Base-by-base conservation (phyloP, 345 rosid genomes). In the Clarkia xantiana region DNA sequence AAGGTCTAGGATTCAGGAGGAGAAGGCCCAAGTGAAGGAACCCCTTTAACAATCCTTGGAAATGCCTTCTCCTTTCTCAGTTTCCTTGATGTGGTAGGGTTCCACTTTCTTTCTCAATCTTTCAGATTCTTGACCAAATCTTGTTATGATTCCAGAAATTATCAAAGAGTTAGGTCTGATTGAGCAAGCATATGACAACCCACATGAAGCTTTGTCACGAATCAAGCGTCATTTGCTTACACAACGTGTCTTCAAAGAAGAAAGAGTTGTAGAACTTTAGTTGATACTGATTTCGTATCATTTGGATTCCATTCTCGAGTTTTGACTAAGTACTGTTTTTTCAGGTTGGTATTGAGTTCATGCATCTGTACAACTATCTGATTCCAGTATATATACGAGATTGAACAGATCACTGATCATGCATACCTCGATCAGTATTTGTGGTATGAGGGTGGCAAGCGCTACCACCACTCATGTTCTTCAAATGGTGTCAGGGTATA, bases 371-470 rank as follows among this genome's bases (percentile, higher is more conserved):
- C 61, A 93, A 95, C 71, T 73, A 84, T 68, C 58, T 93, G 80
- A 93, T 93, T 82, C 99, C 99, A 42, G 99, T 93, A 12, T 93
- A 93, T 69, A n/a, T n/a, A n/a, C n/a, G 99, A 93, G 64, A 93
- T 93, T 62, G 99, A 93, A 71, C 99, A 87, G 52, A 84, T 93
- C 23, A 93, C 99, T 9, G 99, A n/a, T n/a, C n/a, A 93, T 74
- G 99, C 99, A 15, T 93, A 93, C 67, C 95, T 93, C 66, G 99
- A 93, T 57, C 99, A 93, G 49, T 93, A 93, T 68, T 71, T 93
- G 71, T 93, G 99, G 99, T 93, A 87, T 55, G 99, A 93, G 71
- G 99, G 96, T 22, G 99, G 87, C 64, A 93, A 93, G 76, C 96
- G 99, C 17, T 96, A 87, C 99, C 99, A 9, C 99, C 99, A 1